Conservation (phyloP, 495 filamentous ascomycete genomes). For the Hyaloscypha variabilis region DNA sequence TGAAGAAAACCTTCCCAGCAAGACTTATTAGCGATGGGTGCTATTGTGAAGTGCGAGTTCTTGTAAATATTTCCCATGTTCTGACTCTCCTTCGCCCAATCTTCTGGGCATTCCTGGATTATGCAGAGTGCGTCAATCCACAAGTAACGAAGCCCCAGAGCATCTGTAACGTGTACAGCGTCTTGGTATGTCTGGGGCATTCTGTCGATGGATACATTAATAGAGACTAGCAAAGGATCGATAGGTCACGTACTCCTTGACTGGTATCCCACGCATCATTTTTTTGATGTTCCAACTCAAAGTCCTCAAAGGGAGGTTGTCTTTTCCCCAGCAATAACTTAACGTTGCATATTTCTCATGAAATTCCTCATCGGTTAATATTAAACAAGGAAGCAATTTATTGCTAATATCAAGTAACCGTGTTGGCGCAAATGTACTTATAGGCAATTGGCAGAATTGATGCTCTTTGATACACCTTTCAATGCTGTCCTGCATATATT, state of each 20-base stretch:
- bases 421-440: slow-evolving; percentile 2
- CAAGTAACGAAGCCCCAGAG: slow-evolving; percentile 3
- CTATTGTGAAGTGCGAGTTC: slow-evolving; percentile 4
- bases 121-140: slow-evolving; percentile 11
- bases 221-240: neutral
- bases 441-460: slow-evolving; percentile 3
- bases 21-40: slow-evolving; percentile 3
- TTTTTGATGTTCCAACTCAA: slow-evolving; percentile 1
- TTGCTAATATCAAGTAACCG: slow-evolving; percentile 1
- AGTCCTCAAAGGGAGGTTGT: slow-evolving; percentile 1
- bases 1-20: slow-evolving; percentile 1
- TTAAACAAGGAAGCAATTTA: slow-evolving; percentile 4
- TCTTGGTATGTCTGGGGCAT: slow-evolving; percentile 5
- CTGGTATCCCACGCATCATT: neutral
- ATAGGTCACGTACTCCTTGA: slow-evolving; percentile 1
- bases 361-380: slow-evolving; percentile 1
- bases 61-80: slow-evolving; percentile 4
- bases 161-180: slow-evolving; percentile 2
- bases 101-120: slow-evolving; percentile 1
- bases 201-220: neutral
- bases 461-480: slow-evolving; percentile 1
- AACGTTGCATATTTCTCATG: slow-evolving; percentile 5
- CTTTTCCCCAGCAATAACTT: slow-evolving; percentile 6
- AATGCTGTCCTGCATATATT: slow-evolving; percentile 5
- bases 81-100: neutral